Conservation (phyloP, 1,284 basidiomycete species). For the Ustilago cynodontis region DNA sequence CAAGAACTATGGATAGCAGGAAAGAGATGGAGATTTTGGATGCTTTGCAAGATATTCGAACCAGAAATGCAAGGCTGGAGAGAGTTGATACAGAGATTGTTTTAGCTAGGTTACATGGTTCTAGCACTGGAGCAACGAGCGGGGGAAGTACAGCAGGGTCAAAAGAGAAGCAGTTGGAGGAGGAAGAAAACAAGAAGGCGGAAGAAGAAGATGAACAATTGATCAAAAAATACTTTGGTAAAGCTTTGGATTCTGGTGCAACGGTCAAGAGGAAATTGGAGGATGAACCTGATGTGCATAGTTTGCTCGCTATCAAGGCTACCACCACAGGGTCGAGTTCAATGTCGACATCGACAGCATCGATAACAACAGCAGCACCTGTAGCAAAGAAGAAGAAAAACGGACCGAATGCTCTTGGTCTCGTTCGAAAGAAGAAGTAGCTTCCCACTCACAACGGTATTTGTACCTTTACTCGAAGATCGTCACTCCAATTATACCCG, state of each 20-base stretch:
- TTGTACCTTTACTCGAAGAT: constrained; percentile 1
- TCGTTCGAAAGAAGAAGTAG: constrained; percentile 63
- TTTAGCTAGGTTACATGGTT: constrained; percentile 38
- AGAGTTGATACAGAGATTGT: constrained; percentile 71
- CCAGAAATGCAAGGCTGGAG: constrained; percentile 91
- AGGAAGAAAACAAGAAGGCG: constrained; percentile 64
- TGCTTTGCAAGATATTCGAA: constrained; percentile 92
- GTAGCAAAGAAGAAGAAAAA: constrained; percentile 57
- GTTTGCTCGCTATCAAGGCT: constrained; percentile 25
- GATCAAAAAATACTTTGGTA: constrained; percentile 86
- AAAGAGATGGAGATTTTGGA: constrained; percentile 99
- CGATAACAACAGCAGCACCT: constrained; percentile 4
- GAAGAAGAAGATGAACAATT: constrained; percentile 85
- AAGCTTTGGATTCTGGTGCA: constrained; percentile 72
- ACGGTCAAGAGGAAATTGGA: constrained; percentile 50
- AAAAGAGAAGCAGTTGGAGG: background rate
- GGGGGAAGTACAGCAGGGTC: background rate
- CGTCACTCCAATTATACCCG: background rate
- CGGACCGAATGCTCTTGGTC: constrained; percentile 62
- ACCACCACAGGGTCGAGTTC: background rate
- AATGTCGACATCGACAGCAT: background rate
- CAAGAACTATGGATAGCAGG: constrained; percentile 88
- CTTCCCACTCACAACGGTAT: background rate
- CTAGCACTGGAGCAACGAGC: no score
- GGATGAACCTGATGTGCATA: constrained; percentile 32